Percentiles rank a stretch among this genome's conserved stretches.
phyloP scores from a whole-genome alignment of 768 basidiomycete genomes.

The Floccularia luteovirens region DNA sequence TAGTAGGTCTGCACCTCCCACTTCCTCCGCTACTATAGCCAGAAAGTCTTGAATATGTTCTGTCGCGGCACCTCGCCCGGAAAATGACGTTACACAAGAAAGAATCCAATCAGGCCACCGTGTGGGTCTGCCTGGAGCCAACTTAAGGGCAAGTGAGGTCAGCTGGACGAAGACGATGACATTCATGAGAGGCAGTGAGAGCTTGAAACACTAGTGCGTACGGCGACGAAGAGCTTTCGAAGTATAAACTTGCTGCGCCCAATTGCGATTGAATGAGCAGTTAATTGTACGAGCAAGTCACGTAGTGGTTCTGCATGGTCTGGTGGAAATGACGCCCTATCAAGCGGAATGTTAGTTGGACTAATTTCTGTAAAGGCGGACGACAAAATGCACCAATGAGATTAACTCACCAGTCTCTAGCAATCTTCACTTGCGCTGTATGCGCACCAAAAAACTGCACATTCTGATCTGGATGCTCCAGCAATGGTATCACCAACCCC shows the following conservation, averaged over 20 bases:
- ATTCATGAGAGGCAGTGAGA: slow-evolving; percentile 6
- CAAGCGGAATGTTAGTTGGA: background rate
- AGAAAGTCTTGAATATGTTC: slow-evolving; percentile 70
- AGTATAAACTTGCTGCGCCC: slow-evolving; percentile 65
- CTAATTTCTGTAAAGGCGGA: background rate
- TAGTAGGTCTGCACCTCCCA: slow-evolving; percentile 66
- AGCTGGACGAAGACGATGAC: slow-evolving; percentile 28
- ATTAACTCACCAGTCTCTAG: slow-evolving; percentile 81
- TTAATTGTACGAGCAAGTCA: slow-evolving; percentile 62
- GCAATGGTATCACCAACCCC: slow-evolving; percentile 75
- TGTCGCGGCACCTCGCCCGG: slow-evolving; percentile 45
- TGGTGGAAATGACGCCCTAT: slow-evolving; percentile 68
- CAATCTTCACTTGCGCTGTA: slow-evolving; percentile 89
- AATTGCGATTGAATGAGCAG: slow-evolving; percentile 53
- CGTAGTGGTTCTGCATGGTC: slow-evolving; percentile 53
- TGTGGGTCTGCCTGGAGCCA: slow-evolving; percentile 50
- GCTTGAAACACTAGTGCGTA: slow-evolving; percentile 27
- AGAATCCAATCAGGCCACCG: slow-evolving; percentile 76
- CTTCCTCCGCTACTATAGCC: slow-evolving; percentile 80
- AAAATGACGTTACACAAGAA: slow-evolving; percentile 54
- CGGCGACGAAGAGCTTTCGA: slow-evolving; percentile 83
- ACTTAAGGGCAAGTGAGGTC: slow-evolving; percentile 64
- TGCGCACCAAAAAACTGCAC: slow-evolving; percentile 96
- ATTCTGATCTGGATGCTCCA: slow-evolving; percentile 65
- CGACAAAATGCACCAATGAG: background rate